Base-by-base conservation (phyloP, 495 filamentous ascomycete species). In the Cudoniella acicularis region DNA sequence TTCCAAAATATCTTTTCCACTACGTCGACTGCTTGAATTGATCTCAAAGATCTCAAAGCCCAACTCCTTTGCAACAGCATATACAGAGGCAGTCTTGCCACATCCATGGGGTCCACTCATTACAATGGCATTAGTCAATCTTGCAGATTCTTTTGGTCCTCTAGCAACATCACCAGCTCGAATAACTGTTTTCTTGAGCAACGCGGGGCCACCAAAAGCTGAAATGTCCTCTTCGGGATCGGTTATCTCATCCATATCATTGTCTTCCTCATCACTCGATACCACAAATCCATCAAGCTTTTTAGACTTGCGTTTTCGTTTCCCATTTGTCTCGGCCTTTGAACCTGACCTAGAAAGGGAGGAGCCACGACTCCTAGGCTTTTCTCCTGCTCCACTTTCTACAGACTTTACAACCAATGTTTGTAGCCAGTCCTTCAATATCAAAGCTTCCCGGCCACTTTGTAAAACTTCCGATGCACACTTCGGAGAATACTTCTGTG, bases 31-130 rank as follows among this genome's bases (percentile, higher is more conserved):
- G 42, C 90, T 83, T 4, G 93, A 69, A 62, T 95, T 96, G 65
- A 99, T 89, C 71, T 99, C 95, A 64, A 98, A 98, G 3, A 99
- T 83, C 57, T 96, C 90, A 69, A 93, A 98, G 20, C 86, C 93
- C 21, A 96, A 80, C 74, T 99, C 94, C 64, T 92, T 94, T 1
- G 95, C 94, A n/a, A 91, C 88, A 3, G 95, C 95, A 71, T 96
- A 92, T 0, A 96, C 86, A 0, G 90, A 85, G 16, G 95, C 92
- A 11, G 92, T 95, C 71, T 99, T 99, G 8, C 95, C 95, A 68
- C 87, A 96, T 1, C 95, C 95, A 56, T 83, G 75, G 1, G 94
- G 92, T 3, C 95, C 95, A 67, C 92, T 98, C 25, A 99, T 78
- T 4, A 99, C 71, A 24, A 96, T 82, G 1, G 86, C 83, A 60